Base-by-base conservation (phyloP, 495 filamentous ascomycete genomes). In the Sabuloglossum arenarium region DNA sequence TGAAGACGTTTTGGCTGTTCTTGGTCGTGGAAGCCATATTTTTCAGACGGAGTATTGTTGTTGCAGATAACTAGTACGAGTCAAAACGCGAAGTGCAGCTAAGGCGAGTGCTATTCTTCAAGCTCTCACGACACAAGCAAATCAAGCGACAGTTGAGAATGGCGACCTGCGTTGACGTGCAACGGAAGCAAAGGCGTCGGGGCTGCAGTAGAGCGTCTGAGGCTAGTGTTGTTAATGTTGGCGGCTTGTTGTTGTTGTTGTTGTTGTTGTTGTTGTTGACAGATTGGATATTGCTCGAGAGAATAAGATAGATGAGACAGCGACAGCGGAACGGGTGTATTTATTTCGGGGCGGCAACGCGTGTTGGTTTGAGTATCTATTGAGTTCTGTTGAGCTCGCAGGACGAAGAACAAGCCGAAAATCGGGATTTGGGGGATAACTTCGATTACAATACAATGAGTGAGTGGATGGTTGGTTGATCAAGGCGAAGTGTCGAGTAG, bases 1-100 rank as follows among this genome's bases (percentile, higher is more conserved):
- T 77, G 67, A 79, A 73, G 65, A 79, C 79, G 72, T 78, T 74
- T 55, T 76, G 73, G 65, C 77, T 75, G 60, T 66, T 73, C 56
- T 71, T 70, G 57, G 50, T 63, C 59, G 59, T 57, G 56, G 71
- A 69, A 71, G 80, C 78, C 80, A 82, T 83, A 62, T 70, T 68
- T 10, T n/a, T 3, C 16, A 37, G 28, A 51, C 16, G 8, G 34
- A 39, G 34, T 39, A 16, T 39, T 39, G 3, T 27, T n/a, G 19
- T n/a, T 47, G 45, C 3, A 24, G 45, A 47, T 3, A 6, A 8
- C 21, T 3, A 23, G 45, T 10, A 27, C 23, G 45, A 47, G 45
- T 51, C 47, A 29, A 19, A n/a, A n/a, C n/a, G n/a, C 39, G 39
- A 3, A 43, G 19, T n/a, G 16, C 64, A 52, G n/a, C 29, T 6